phyloP scores from a whole-genome alignment of 2,329 filamentous ascomycete species.

The Massarina eburnea region DNA sequence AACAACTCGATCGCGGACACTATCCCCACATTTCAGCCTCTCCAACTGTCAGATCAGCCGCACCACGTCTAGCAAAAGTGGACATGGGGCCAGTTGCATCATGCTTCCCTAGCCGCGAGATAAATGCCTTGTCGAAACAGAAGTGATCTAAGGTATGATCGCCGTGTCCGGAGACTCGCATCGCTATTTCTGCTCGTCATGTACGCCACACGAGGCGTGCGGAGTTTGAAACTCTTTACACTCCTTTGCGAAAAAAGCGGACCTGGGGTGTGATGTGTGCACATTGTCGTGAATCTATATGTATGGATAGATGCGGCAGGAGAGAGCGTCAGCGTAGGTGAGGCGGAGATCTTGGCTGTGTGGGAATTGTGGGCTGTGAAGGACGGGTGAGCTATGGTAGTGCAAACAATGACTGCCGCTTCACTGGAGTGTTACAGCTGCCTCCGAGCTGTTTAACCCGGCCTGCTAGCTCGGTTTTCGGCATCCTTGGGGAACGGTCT shows the following conservation, averaged over 20 bases:
- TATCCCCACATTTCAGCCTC: not conserved
- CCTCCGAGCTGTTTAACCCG: too few species aligned
- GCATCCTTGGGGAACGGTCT: too few species aligned
- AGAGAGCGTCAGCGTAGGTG: not conserved
- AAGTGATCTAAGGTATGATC: not conserved
- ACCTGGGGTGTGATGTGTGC: not conserved
- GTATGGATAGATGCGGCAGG: too few species aligned
- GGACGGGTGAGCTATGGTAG: not conserved
- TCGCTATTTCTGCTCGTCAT: not conserved
- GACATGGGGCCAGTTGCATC: not conserved
- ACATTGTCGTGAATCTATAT: not conserved
- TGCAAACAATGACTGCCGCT: not conserved
- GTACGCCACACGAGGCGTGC: not conserved
- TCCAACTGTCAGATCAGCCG: not conserved
- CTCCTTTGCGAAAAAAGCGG: too few species aligned
- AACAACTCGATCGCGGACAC: not conserved
- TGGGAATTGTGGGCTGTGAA: not conserved
- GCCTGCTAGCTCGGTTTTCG: too few species aligned
- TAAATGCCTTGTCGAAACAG: not conserved
- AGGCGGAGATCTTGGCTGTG: not conserved
- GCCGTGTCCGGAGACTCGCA: not conserved
- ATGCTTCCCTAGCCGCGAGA: not conserved
- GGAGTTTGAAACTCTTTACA: not conserved
- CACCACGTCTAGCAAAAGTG: not conserved
- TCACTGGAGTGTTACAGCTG: not conserved